Base-by-base conservation (phyloP, 1,284 basidiomycete genomes). In the Ustilago nuda region DNA sequence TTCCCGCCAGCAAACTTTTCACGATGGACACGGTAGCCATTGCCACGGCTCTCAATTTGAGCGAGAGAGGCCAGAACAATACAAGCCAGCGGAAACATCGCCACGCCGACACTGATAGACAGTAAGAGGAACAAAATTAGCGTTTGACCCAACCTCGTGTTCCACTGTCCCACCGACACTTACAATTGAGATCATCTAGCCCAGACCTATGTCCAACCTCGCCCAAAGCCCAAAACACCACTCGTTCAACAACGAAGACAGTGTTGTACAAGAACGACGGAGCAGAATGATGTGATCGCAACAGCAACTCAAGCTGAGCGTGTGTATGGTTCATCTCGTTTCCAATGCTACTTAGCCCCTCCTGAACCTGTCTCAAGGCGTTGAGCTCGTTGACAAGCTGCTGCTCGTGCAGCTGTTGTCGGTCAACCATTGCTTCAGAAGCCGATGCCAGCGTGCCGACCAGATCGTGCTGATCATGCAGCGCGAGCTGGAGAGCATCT, bases 21-120 rank as follows among this genome's bases (percentile, higher is more conserved):
- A 63, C 4, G 13, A 56, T 19, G 4, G 9, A 19, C 12, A 36
- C 30, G 35, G 37, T 50, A 19, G 43, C 53, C 19, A n/a, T 12
- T 8, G 56, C 8, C 7, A 48, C 35, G 0, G 61, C 59, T 12
- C 43, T 52, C 37, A 59, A 11, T 33, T 59, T 62, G 32, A 63
- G 55, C 33, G 55, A 54, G 9, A 50, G 35, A 5, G 59, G 61
- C 56, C 59, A 59, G 3, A 52, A 32, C 30, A 61, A 32, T 1
- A 71, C 30, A 11, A 69, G 15, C 62, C 58, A 71, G 12, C 58
- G 58, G 33, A 57, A 32, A 43, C 54, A 57, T 53, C 53, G 37
- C 63, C 48, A 56, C 2, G 50, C 62, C 27, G 37, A 46, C 15
- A 53, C 66, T 68, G n/a, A 1, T 12, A 35, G 15, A 30, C 4